Evolutionary conservation across 1,284 basidiomycete genomes (phyloP), one percentile per base, ranked within the genome.

Genomic region (Erythrobasidium hasegawianum): DNA sequence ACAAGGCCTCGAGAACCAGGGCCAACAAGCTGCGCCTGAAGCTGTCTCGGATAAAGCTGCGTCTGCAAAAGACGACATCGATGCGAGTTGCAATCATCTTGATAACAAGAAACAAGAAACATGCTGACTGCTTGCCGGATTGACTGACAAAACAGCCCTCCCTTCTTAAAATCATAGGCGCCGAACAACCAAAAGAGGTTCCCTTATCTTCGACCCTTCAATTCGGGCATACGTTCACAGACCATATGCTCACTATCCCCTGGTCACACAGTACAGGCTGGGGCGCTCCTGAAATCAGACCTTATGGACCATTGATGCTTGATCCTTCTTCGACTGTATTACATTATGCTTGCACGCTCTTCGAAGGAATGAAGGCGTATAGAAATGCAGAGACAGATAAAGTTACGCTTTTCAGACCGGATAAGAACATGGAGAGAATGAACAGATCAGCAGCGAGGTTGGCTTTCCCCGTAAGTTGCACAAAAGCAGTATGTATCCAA

Each of bases 361-460:
- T 98, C 74, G 95, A 98, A 77, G 95, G 95, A 24, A 85, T 97
- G 84, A 99, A 99, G 70, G 95, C 94, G 0, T 98, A 97, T 80
- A 83, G 87, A 64, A 86, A 89, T 71, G 80, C 84, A 57, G 81
- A 86, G 54, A 26, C 27, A n/a, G 93, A 89, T 22, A 85, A 84
- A 57, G 84, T 96, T 13, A 86, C 90, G 13, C 79, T 98, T 69
- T 99, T 98, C 83, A 82, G 96, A 58, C 96, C 96, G 0, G 92
- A 98, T 77, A 95, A 94, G 87, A 98, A 98, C 81, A 97, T 98
- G 94, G 81, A 81, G 29, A 83, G 90, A 22, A 82, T 93, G 76
- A 80, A 81, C 26, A 78, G 80, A 3, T 86, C 85, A 1, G 81
- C 81, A 0, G 83, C 79, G 2, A 82, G 87, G 49, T 78, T 88